Conservation (phyloP, 139 green algal genomes). For the Coelastrella sp. region DNA sequence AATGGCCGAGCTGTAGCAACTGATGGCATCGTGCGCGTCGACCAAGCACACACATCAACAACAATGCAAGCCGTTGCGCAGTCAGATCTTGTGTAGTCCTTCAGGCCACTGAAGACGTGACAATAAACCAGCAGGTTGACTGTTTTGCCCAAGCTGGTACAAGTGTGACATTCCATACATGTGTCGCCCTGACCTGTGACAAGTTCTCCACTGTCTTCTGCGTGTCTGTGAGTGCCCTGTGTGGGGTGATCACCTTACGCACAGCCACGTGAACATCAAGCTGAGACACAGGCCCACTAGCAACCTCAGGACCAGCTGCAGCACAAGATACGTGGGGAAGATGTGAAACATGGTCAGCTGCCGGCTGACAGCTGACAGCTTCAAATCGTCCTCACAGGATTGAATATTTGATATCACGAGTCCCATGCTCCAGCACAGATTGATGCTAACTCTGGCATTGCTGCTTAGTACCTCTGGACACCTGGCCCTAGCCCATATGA, state of each 20-base stretch:
- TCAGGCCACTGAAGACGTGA: too few relatives aligned
- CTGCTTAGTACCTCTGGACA: background rate
- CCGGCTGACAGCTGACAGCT: too few relatives aligned
- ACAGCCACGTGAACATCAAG: background rate
- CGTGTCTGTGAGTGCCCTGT: conserved; percentile 11
- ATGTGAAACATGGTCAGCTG: too few relatives aligned
- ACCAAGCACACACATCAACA: background rate
- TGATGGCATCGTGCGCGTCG: background rate
- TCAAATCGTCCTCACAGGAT: too few relatives aligned
- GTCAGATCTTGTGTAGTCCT: too few relatives aligned
- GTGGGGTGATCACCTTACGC: background rate
- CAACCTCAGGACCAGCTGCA: conserved; percentile 24
- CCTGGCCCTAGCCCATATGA: too few relatives aligned
- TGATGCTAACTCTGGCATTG: background rate
- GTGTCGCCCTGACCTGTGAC: conserved; percentile 32
- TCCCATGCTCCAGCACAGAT: background rate
- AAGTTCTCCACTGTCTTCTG: conserved; percentile 45
- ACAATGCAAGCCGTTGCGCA: too few relatives aligned
- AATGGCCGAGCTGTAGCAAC: too few relatives aligned
- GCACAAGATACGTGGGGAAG: background rate
- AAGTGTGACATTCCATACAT: background rate
- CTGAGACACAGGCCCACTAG: background rate
- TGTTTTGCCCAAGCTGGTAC: too few relatives aligned
- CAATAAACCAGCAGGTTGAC: too few relatives aligned
- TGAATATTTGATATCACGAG: too few relatives aligned